Evolutionary conservation across 2,329 filamentous ascomycete genomes (phyloP), one percentile per base, ranked within the genome.

Genomic region (Fusarium decemcellulare): DNA sequence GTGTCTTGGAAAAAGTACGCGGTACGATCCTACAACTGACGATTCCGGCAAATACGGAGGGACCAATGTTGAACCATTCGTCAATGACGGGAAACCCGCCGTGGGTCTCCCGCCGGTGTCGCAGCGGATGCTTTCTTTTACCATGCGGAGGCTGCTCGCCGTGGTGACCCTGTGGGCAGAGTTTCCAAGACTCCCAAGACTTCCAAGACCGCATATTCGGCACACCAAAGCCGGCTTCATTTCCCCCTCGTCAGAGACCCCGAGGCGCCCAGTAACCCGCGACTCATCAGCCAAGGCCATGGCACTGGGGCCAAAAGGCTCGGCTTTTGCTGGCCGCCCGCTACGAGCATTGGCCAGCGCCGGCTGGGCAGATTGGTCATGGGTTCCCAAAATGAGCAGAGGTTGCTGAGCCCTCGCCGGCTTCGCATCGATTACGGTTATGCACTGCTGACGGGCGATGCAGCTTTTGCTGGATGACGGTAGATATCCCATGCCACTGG

Each of bases 191-290:
- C 60, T 55, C 67, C 59, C 53, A 60, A 65, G 72, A 68, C 63
- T 67, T 71, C 72, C 72, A 74, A 74, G 72, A 71, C 72, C 68
- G 69, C 63, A 70, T 67, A 55, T 60, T 70, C 72, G 72, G 72
- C 72, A 74, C 68, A 71, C 57, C 44, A 46, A 67, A 60, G 70
- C 70, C 68, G 70, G 52, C 57, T 62, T 74, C 72, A 73, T 74
- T 74, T 73, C 70, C 65, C 55, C 46, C 56, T 55, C 32, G 59
- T 74, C 63, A 64, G 55, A 60, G 57, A 67, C 40, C 46, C 55
- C 51, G 56, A 67, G 56, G 55, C 64, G 69, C 65, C 70, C 55
- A 73, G 70, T 51, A 71, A 60, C 58, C 58, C 63, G 65, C 68
- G 47, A 61, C 70, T 71, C 68, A 70, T 71, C 59, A 71, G 72